Percentiles rank a stretch among this genome's conserved stretches.
Evolutionary conservation across 1,284 basidiomycete species (phyloP).

Genomic region (Apiotrichum gamsii): DNA sequence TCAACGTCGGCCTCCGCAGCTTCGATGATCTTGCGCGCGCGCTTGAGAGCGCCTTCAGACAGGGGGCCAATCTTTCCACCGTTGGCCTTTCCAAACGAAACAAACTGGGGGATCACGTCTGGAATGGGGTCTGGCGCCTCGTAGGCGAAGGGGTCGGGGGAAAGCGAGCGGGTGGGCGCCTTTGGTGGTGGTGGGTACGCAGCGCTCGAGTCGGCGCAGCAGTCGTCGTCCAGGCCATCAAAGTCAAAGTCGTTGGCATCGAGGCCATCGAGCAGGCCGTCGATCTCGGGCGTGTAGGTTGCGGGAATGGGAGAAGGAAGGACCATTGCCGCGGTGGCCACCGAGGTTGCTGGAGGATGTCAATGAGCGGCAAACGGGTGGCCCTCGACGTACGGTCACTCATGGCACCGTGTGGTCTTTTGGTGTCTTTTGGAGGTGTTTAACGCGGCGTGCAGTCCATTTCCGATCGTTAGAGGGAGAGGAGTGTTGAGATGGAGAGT

Average conservation of each 20-base stretch:
- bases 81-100: slow-evolving; percentile 31
- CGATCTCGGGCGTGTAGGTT: slow-evolving; percentile 21
- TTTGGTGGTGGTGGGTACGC: background rate
- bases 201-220: background rate
- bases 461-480: no score
- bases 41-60: slow-evolving; percentile 23
- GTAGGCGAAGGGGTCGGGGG: background rate
- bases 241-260: slow-evolving; percentile 35
- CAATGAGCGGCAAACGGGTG: no score
- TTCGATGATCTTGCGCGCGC: slow-evolving; percentile 24
- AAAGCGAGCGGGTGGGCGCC: background rate
- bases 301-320: no score
- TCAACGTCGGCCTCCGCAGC: slow-evolving; percentile 12
- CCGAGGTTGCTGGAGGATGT: no score
- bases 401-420: no score
- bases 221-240: slow-evolving; percentile 19
- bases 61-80: slow-evolving; percentile 26
- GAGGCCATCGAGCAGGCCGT: slow-evolving; percentile 30
- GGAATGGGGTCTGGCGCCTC: slow-evolving; percentile 5
- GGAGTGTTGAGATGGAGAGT: no score
- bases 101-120: slow-evolving; percentile 12
- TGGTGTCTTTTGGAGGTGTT: no score
- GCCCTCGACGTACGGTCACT: no score
- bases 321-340: no score
- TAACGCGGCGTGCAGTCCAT: no score